These are phyloP conservation scores for Boletales sp. DNA, from an alignment of 768 basidiomycete species.

Conservation along the genomic window DNA sequence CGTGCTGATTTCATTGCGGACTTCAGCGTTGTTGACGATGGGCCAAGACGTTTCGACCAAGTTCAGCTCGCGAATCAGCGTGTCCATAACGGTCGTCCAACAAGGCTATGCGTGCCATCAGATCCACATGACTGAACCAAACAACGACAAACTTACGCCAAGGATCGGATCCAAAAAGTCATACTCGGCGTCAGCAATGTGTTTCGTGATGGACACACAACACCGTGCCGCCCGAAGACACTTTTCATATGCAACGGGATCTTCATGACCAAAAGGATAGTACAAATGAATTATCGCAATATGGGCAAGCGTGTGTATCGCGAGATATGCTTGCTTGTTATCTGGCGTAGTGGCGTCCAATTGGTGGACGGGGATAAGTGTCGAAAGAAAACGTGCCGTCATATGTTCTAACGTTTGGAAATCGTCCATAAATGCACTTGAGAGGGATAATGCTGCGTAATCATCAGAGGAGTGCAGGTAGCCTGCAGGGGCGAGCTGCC, in stretches of 20 bases:
- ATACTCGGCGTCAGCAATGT: slow-evolving; percentile 61
- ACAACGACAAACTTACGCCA: slow-evolving; percentile 47
- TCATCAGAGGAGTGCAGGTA: slow-evolving; percentile 20
- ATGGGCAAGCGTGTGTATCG: slow-evolving; percentile 64
- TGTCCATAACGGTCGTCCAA: slow-evolving; percentile 68
- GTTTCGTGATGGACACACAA: slow-evolving; percentile 57
- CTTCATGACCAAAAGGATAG: slow-evolving; percentile 56
- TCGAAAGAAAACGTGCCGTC: slow-evolving; percentile 60
- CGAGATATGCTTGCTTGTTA: slow-evolving; percentile 57
- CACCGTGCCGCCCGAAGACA: slow-evolving; percentile 61
- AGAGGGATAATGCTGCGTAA: slow-evolving; percentile 40
- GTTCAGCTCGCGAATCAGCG: slow-evolving; percentile 63
- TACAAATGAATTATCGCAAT: slow-evolving; percentile 65
- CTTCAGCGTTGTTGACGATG: slow-evolving; percentile 50
- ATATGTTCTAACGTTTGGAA: slow-evolving; percentile 60
- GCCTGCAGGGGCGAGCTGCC: slow-evolving; percentile 21
- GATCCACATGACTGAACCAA: slow-evolving; percentile 1
- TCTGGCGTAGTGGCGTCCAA: slow-evolving; percentile 51
- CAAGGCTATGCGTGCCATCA: slow-evolving; percentile 46
- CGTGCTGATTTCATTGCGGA: slow-evolving; percentile 58
- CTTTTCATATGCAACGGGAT: slow-evolving; percentile 61
- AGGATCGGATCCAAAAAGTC: slow-evolving; percentile 75
- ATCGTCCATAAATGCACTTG: slow-evolving; percentile 51
- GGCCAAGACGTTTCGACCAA: slow-evolving; percentile 64
- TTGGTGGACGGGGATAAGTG: slow-evolving; percentile 63